Conservation (phyloP, 2,329 filamentous ascomycete species). For the Trichoderma harzianum region DNA sequence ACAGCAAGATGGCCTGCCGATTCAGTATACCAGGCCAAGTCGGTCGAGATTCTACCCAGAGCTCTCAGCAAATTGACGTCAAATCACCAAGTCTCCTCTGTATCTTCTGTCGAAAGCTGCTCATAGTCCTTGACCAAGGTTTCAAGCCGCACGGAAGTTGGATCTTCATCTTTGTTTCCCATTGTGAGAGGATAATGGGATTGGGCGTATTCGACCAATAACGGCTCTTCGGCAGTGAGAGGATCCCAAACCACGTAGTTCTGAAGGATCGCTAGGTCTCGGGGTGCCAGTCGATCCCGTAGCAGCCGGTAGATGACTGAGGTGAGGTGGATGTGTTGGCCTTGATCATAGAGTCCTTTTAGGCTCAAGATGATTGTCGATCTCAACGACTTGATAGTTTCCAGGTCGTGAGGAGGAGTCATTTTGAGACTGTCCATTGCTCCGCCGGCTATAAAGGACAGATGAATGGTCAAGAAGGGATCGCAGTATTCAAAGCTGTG, state of each 20-base stretch:
- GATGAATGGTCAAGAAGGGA: conserved; percentile 6
- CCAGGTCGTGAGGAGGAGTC: neutral
- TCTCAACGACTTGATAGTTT: neutral
- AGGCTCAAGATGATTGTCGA: conserved; percentile 12
- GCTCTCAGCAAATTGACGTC: neutral
- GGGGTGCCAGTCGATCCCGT: neutral
- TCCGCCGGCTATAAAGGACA: conserved; percentile 1
- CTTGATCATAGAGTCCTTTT: conserved; percentile 16
- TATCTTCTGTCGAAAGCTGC: neutral
- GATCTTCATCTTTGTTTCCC: neutral
- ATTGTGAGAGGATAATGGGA: conserved; percentile 5
- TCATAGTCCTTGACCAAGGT: conserved; percentile 2
- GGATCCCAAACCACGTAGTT: conserved; percentile 7
- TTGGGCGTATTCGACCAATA: conserved; percentile 1
- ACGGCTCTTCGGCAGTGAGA: neutral
- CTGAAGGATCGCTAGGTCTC: neutral
- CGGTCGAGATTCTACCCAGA: neutral
- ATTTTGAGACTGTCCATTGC: conserved; percentile 1
- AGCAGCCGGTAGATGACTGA: conserved; percentile 9
- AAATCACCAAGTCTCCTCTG: neutral
- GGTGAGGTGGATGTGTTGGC: conserved; percentile 8
- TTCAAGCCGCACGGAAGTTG: neutral
- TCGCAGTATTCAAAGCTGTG: conserved; percentile 27
- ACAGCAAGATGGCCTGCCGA: neutral
- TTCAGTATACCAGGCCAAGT: neutral